Evolutionary conservation across 2,329 filamentous ascomycete genomes (phyloP).

Genomic region (Magnaporthales sp.): DNA sequence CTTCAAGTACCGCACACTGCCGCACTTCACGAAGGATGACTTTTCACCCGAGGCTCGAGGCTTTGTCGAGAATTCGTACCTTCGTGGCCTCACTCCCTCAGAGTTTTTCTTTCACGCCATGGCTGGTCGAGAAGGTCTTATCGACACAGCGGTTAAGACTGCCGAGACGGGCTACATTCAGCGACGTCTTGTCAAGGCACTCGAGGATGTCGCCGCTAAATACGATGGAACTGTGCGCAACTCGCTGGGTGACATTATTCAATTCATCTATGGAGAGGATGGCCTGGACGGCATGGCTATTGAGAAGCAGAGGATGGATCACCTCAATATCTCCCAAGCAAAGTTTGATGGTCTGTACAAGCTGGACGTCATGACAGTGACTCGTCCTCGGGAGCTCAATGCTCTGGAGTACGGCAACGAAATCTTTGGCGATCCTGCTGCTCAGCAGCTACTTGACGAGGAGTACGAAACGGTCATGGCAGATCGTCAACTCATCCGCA

Average conservation of each 20-base stretch:
- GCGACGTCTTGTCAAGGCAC: constrained; percentile 92
- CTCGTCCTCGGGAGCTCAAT: constrained; percentile 51
- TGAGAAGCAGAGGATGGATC: constrained; percentile 84
- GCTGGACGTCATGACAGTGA: constrained; percentile 73
- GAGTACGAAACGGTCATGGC: constrained; percentile 73
- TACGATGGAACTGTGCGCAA: constrained; percentile 98
- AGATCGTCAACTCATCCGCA: constrained; percentile 70
- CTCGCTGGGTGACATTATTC: constrained; percentile 90
- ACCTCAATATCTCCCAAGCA: constrained; percentile 69
- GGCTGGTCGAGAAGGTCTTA: constrained; percentile 99
- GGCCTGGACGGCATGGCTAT: constrained; percentile 90
- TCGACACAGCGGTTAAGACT: constrained; percentile 98
- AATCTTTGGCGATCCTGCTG: constrained; percentile 76
- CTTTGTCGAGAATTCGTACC: constrained; percentile 97
- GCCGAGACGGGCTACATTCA: constrained; percentile 99
- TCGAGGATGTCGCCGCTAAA: constrained; percentile 95
- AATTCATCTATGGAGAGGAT: constrained; percentile 97
- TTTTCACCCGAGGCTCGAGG: constrained; percentile 95
- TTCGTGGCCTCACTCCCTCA: constrained; percentile 86
- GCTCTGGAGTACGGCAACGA: constrained; percentile 81
- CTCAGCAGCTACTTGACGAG: constrained; percentile 77
- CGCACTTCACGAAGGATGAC: constrained; percentile 98
- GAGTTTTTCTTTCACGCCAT: constrained; percentile 99
- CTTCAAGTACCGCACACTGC: constrained; percentile 95
- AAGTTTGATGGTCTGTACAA: constrained; percentile 76